Base-by-base conservation (phyloP, 306 rosid species). In the Acacia crassicarpa region DNA sequence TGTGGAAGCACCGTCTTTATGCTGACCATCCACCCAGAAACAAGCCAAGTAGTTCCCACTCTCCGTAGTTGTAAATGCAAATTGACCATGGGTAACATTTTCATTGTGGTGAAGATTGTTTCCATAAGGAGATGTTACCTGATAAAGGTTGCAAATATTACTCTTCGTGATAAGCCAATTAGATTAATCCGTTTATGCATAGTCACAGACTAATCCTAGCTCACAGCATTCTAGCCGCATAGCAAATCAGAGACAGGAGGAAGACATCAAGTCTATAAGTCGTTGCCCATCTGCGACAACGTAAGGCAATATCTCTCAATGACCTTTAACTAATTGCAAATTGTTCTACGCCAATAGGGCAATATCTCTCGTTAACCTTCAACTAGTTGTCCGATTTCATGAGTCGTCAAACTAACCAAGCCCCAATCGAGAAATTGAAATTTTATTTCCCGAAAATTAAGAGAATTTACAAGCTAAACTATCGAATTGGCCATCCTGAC, bases 121-220 rank as follows among this genome's bases (percentile, higher is more conserved):
- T 67, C 92, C 92, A 68, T 78, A 87, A 78, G 92, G 92, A 81
- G 89, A 85, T 85, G 92, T 89, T 45, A 89, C 87, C 90, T 89
- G 59, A 20, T 4, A 4, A 25, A 16, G 33, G 33, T 14, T 8
- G 9, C 74, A 75, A 54, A 81, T 7, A 25, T 69, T 59, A 81
- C 53, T 48, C 38, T 65, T 16, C 43, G 72, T 32, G 3, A 53
- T 79, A 30, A 71, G 9, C 14, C 63, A 61, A 19, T 44, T 19
- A 9, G 59, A 12, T 56, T 6, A 13, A 54, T 35, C 67, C 22
- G 17, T 12, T 35, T 15, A 27, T 9, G 63, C 46, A 68, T 33
- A 15, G 58, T 51, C 8, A 49, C 45, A 30, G n/a, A 17, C 59
- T 45, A 59, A 13, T 61, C 56, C n/a, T 48, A 65, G 8, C 65